A percentile compares a stretch with the other conserved stretches of the same genome.
phyloP scores from a whole-genome alignment of 495 filamentous ascomycete genomes.

The Penicillium flavigenum region DNA sequence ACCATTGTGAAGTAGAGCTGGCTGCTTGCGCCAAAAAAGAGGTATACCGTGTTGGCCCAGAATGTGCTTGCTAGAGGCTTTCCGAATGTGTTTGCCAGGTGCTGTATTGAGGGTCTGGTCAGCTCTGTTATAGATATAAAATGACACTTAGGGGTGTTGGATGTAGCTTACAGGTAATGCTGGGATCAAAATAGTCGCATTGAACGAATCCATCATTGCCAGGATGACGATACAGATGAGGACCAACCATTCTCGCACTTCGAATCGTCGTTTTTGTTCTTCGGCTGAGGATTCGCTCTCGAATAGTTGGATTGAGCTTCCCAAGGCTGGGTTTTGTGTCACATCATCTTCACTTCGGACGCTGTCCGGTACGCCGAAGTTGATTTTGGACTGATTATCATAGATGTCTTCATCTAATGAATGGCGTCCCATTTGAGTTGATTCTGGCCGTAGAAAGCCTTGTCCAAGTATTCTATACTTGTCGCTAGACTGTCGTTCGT shows the following conservation, averaged over 20 bases:
- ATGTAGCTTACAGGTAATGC: slow-evolving; percentile 24
- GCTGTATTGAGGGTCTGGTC: slow-evolving; percentile 17
- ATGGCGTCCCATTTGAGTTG: slow-evolving; percentile 23
- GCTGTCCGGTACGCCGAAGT: slow-evolving; percentile 21
- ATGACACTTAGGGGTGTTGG: neutral
- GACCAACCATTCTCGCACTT: slow-evolving; percentile 36
- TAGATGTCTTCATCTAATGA: slow-evolving; percentile 14
- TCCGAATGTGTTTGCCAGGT: slow-evolving; percentile 29
- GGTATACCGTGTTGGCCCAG: slow-evolving; percentile 45
- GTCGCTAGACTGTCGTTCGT: neutral
- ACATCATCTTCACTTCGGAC: slow-evolving; percentile 23
- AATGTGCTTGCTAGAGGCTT: slow-evolving; percentile 34
- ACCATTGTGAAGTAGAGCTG: slow-evolving; percentile 43
- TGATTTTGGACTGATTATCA: slow-evolving; percentile 20
- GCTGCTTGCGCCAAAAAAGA: slow-evolving; percentile 38
- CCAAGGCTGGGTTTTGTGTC: slow-evolving; percentile 15
- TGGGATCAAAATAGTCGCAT: slow-evolving; percentile 38
- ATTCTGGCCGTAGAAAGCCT: neutral
- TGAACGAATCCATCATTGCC: slow-evolving; percentile 43
- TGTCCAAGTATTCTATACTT: no score
- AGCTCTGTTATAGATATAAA: slow-evolving; percentile 14
- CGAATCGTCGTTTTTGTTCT: slow-evolving; percentile 24
- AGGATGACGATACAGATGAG: slow-evolving; percentile 35
- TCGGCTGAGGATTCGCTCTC: slow-evolving; percentile 13
- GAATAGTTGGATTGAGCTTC: slow-evolving; percentile 28